These are phyloP conservation scores for Mucor lusitanicus DNA, from an alignment of 371 early-diverging fungal species.

Conservation along the genomic window DNA sequence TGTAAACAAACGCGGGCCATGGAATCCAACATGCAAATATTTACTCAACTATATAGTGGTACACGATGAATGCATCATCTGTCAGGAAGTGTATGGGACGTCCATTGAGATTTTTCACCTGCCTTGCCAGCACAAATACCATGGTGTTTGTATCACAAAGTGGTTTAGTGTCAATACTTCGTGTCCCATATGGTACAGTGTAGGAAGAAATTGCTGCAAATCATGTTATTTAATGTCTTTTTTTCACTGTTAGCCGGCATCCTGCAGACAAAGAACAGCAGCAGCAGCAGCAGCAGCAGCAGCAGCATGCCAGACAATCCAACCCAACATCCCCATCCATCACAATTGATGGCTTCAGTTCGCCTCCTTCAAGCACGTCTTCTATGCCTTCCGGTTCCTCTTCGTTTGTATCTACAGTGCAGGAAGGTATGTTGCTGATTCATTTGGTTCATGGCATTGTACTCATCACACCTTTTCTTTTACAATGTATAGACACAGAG, in stretches of 20 bases:
- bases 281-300: neutral
- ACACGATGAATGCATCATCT: constrained; percentile 18
- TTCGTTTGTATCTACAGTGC: neutral
- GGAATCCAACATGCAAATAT: neutral
- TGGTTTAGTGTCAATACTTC: constrained; percentile 12
- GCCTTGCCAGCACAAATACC: constrained; percentile 16
- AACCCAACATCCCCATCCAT: neutral
- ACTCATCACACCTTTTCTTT: no score
- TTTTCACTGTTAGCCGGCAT: neutral
- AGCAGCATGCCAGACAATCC: neutral
- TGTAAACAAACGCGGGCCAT: neutral
- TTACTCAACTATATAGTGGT: neutral
- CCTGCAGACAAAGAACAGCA: neutral
- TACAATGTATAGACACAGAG: neutral
- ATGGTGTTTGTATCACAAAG: constrained; percentile 10
- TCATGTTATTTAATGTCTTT: neutral
- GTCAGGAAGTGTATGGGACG: constrained; percentile 13
- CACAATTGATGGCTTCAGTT: neutral
- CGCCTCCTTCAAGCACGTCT: neutral
- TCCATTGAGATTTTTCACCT: constrained; percentile 3
- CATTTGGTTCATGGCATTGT: neutral
- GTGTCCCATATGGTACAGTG: constrained; percentile 23
- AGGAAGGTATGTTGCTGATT: neutral
- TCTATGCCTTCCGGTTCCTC: neutral
- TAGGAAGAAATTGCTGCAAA: neutral